Evolutionary conservation across 2,329 filamentous ascomycete species (phyloP).

Genomic region (Colletotrichum sansevieriae): DNA sequence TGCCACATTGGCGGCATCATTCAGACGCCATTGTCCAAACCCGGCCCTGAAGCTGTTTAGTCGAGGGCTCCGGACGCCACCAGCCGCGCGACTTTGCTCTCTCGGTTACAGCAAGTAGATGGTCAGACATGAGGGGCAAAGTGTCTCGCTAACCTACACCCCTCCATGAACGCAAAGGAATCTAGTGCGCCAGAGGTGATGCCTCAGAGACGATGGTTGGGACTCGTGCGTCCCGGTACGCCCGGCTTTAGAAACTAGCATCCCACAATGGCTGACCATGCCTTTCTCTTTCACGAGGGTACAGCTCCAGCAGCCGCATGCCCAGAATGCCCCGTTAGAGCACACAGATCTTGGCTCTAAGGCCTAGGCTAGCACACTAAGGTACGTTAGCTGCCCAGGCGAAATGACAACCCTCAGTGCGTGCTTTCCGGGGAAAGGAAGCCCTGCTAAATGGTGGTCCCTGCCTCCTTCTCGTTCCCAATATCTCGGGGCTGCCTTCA

Average conservation of each 20-base stretch:
- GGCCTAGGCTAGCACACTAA: not conserved
- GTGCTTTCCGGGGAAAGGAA: not conserved
- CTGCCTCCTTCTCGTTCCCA: not conserved
- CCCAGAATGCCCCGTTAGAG: not conserved
- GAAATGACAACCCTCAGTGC: not conserved
- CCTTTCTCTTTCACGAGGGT: not conserved
- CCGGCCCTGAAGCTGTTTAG: not conserved
- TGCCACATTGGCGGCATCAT: not conserved
- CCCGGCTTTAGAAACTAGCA: conserved; percentile 7
- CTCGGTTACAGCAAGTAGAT: not conserved
- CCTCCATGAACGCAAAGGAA: conserved; percentile 10
- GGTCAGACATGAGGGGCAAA: conserved; percentile 6
- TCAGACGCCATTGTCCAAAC: conserved; percentile 3
- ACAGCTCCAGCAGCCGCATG: conserved; percentile 3
- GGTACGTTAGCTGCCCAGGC: not conserved
- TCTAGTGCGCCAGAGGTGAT: not conserved
- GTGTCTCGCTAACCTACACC: not conserved
- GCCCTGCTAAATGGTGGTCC: not conserved
- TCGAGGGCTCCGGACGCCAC: not conserved
- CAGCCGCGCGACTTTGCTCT: not conserved
- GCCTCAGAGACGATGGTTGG: not conserved
- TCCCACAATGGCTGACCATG: not conserved
- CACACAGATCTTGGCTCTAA: not conserved
- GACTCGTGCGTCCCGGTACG: conserved; percentile 7
- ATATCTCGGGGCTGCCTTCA: conserved; percentile 5